Evolutionary conservation across 768 basidiomycete genomes (phyloP).

Genomic region (Gloeostereum incarnatum): DNA sequence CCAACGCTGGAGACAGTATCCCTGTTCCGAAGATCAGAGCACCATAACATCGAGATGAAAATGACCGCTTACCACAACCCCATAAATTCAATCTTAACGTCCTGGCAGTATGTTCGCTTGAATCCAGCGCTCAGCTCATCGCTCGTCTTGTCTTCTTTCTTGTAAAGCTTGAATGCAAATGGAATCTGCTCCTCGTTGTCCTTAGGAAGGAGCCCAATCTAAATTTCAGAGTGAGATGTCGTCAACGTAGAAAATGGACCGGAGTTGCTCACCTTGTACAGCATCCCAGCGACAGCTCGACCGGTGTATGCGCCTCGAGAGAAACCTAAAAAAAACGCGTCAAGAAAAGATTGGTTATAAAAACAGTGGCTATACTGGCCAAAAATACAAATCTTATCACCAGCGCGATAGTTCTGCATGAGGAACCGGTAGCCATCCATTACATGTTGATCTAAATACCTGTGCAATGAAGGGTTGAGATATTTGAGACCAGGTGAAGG

Average conservation of each 20-base stretch:
- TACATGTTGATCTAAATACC: constrained; percentile 42
- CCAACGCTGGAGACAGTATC: constrained; percentile 79
- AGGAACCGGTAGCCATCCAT: constrained; percentile 66
- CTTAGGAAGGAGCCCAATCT: constrained; percentile 65
- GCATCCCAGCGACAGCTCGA: constrained; percentile 67
- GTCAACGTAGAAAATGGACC: background rate
- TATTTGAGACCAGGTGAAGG: background rate
- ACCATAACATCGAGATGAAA: background rate
- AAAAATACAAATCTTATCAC: constrained; percentile 60
- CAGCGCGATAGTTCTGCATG: constrained; percentile 68
- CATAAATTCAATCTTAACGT: constrained; percentile 68
- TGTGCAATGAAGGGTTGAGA: constrained; percentile 9
- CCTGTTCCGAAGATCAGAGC: constrained; percentile 26
- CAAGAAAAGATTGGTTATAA: background rate
- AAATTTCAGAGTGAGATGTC: constrained; percentile 2
- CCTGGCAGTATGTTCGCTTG: constrained; percentile 60
- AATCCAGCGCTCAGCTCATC: constrained; percentile 49
- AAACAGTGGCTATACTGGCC: background rate
- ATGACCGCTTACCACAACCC: constrained; percentile 60
- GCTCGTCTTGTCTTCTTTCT: constrained; percentile 34
- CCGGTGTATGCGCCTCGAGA: constrained; percentile 37
- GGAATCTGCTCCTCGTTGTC: constrained; percentile 62
- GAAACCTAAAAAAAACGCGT: constrained; percentile 5
- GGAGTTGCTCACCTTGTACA: constrained; percentile 45
- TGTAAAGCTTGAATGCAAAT: constrained; percentile 72